Evolutionary conservation across 140 eudicot species (phyloP).

Genomic region (Oenanthe javanica): DNA sequence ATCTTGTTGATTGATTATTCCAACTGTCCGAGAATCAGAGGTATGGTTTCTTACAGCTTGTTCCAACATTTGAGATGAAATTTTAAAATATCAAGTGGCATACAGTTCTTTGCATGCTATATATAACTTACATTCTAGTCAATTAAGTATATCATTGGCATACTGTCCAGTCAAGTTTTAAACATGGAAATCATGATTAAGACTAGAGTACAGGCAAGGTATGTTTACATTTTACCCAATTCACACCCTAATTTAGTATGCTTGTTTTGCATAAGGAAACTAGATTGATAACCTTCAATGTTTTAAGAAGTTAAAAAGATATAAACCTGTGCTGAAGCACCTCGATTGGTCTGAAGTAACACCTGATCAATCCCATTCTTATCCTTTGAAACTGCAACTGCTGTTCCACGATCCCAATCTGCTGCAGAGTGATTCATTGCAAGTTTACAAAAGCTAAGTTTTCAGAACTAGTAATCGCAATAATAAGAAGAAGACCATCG

Average conservation of each 20-base stretch:
- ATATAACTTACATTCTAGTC: not conserved
- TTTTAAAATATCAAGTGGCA: not conserved
- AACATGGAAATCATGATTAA: not conserved
- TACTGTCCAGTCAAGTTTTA: not conserved
- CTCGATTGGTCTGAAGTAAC: slow-evolving; percentile 53
- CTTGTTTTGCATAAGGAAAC: not conserved
- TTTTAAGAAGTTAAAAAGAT: not conserved
- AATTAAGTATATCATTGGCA: not conserved
- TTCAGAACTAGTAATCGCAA: not conserved
- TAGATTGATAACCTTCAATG: not conserved
- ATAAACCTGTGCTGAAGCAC: slow-evolving; percentile 60
- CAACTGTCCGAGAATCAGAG: not conserved
- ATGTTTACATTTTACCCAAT: not conserved
- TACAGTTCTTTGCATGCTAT: not conserved
- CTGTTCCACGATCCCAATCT: slow-evolving; percentile 2
- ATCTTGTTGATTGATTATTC: too few species aligned
- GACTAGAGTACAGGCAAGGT: not conserved
- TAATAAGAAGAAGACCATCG: not conserved
- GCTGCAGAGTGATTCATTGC: slow-evolving; percentile 9
- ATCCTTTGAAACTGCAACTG: slow-evolving; percentile 37
- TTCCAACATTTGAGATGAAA: not conserved
- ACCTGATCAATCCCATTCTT: slow-evolving; percentile 58
- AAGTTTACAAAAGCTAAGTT: not conserved
- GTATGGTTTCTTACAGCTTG: not conserved
- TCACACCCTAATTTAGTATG: not conserved